Evolutionary conservation across 306 rosid species (phyloP), one percentile per base, ranked within the genome.

Genomic region (Lagenaria siceraria): DNA sequence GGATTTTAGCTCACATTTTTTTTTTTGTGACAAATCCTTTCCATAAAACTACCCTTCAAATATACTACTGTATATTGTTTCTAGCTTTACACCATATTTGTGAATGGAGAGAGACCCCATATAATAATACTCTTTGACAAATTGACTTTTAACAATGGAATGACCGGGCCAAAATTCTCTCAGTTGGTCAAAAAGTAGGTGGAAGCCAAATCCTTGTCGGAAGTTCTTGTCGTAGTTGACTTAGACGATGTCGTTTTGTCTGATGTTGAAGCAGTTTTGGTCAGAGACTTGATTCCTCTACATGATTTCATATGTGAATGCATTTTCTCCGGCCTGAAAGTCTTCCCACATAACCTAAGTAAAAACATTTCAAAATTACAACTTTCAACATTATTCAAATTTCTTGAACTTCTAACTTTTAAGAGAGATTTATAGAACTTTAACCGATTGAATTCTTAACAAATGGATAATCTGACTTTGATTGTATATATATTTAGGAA

Each of bases 251-350:
- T 61, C 76, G 9, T 59, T 59, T 82, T 87, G 38, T 78, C 81
- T 19, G 81, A 29, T 36, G 77, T n/a, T 10, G 81, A 15, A 5
- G 79, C 48, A 54, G 82, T 46, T 40, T 78, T 89, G 35, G 84
- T 78, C 54, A 72, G 48, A 14, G 81, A 74, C 75, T 88, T 94
- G 79, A 89, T 75, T 83, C 98, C 97, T 54, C 71, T 90, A 73
- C 98, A 94, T 1, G 92, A 87, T 65, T 84, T 89, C 97, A 94
- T 94, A 84, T 92, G 98, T 31, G 84, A 80, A 77, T 88, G 86
- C 96, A 94, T 70, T 85, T 84, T 92, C 81, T 91, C 97, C 24
- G 98, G 98, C 84, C 81, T 85, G 87, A 94, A 94, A 11, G 76
- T 38, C 83, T 88, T 90, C 51, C 96, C 90, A 77, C 98, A 91